A percentile compares a stretch with the other conserved stretches of the same genome.
These are phyloP conservation scores for Urtica urens DNA, from an alignment of 306 rosid species.

Conservation along the genomic window DNA sequence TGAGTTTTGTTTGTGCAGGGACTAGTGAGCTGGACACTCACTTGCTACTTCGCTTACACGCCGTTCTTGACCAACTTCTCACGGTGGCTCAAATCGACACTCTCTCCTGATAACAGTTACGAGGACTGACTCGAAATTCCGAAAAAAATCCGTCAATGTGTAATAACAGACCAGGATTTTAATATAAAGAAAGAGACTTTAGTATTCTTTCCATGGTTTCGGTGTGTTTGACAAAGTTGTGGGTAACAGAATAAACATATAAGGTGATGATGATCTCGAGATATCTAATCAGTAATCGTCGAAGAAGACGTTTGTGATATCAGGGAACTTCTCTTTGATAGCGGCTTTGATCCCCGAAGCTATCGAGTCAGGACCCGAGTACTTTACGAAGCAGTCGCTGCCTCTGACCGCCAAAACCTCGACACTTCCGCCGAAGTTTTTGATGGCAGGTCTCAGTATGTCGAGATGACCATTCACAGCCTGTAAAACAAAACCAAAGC, in stretches of 20 bases:
- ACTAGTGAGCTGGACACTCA: slow-evolving; percentile 40
- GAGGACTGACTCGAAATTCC: slow-evolving; percentile 2
- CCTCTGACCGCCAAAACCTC: slow-evolving; percentile 61
- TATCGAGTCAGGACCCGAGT: slow-evolving; percentile 76
- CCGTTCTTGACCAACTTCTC: slow-evolving; percentile 26
- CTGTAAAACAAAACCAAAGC: no score
- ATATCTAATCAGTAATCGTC: slow-evolving; percentile 12
- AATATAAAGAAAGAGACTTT: no score
- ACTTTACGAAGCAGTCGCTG: slow-evolving; percentile 50
- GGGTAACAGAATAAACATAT: no score
- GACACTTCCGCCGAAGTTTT: slow-evolving; percentile 82
- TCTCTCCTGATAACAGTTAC: slow-evolving; percentile 1
- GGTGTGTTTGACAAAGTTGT: no score
- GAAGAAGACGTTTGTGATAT: slow-evolving; percentile 56
- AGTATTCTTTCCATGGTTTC: no score
- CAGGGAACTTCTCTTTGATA: slow-evolving; percentile 81
- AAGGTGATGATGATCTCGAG: no score
- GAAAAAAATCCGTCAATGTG: no score
- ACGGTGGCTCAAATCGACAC: slow-evolving; percentile 26
- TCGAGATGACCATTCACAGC: slow-evolving; percentile 76
- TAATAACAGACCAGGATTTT: no score
- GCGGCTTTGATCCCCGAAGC: slow-evolving; percentile 91
- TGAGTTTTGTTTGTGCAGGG: slow-evolving; percentile 23
- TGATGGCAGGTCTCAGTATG: slow-evolving; percentile 81
- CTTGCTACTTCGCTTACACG: slow-evolving; percentile 40